Evolutionary conservation across 139 green algal genomes (phyloP).

Genomic region (Chlamydomonas eustigma): DNA sequence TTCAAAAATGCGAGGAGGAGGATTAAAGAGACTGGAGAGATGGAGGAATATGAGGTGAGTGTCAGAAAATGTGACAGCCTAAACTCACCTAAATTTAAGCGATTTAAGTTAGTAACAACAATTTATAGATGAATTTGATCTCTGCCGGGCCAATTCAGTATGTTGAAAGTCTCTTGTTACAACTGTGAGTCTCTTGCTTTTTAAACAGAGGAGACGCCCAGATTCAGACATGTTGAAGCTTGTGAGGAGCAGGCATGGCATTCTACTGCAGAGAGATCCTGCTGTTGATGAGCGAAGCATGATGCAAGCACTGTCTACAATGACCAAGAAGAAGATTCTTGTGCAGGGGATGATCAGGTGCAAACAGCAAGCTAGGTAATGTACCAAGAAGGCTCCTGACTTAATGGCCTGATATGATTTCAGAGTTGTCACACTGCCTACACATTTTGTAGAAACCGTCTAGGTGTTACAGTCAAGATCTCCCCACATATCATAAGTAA

Average conservation of each 20-base stretch:
- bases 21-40: background rate
- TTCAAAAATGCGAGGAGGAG: no score
- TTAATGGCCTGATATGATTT: background rate
- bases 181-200: background rate
- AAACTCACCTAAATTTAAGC: background rate
- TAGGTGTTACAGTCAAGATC: background rate
- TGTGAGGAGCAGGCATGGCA: background rate
- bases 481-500: background rate
- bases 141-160: background rate
- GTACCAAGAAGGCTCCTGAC: no score
- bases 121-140: background rate
- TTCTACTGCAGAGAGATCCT: background rate
- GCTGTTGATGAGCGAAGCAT: no score
- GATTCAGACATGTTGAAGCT: background rate
- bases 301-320: background rate
- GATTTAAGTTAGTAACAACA: background rate
- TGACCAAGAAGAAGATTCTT: background rate
- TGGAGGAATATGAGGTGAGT: background rate
- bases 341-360: background rate
- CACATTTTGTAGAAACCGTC: background rate
- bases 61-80: background rate
- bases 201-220: background rate
- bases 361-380: no score
- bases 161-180: background rate
- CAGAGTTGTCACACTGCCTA: background rate